Base-by-base conservation (phyloP, 805 yeast genomes). In the Lipomyces chichibuensis region DNA sequence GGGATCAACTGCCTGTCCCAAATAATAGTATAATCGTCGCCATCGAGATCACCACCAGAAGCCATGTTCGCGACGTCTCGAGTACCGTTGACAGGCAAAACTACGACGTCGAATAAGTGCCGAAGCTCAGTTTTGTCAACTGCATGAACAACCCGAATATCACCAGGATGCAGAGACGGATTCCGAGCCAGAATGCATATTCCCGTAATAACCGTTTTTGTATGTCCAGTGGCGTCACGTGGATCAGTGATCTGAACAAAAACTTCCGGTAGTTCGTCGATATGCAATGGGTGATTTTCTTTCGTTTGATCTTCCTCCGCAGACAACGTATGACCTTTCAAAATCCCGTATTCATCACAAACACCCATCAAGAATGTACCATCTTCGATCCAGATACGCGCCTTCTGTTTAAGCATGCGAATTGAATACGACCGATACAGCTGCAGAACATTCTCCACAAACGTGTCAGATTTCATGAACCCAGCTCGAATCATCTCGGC, bases 41-140 rank as follows among this genome's bases (percentile, higher is more conserved):
- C 66, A 53, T 64, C 66, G 39, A 64, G 43, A 27, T 64, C 66
- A 13, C 66, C 66, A 9, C 66, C 66, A 17, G 66, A 52, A n/a
- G 60, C 51, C 66, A 64, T 59, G 8, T 39, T 57, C 3, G 66
- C 58, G 39, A 64, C 57, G 23, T 60, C 62, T 17, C 64, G 57
- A n/a, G 23, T 52, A 23, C 66, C 66, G 25, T 54, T 64, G 25
- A 52, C 52, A 1, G 66, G 63, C 27, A 64, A 43, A 35, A 64
- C 63, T n/a, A 64, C 55, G 5, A 59, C 63, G 39, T 64, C 62
- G 27, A 59, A 46, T 20, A 59, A 20, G 54, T 59, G 62, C 11
- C 55, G 33, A 17, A 59, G 59, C 25, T 55, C 56, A 17, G 25
- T n/a, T 7, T 57, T 39, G 2, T 46, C 53, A 32, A 59, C 64